Percentiles rank a stretch among this genome's conserved stretches.
phyloP scores from a whole-genome alignment of 768 basidiomycete genomes.

The Tylopilus plumbeoviolaceoides region DNA sequence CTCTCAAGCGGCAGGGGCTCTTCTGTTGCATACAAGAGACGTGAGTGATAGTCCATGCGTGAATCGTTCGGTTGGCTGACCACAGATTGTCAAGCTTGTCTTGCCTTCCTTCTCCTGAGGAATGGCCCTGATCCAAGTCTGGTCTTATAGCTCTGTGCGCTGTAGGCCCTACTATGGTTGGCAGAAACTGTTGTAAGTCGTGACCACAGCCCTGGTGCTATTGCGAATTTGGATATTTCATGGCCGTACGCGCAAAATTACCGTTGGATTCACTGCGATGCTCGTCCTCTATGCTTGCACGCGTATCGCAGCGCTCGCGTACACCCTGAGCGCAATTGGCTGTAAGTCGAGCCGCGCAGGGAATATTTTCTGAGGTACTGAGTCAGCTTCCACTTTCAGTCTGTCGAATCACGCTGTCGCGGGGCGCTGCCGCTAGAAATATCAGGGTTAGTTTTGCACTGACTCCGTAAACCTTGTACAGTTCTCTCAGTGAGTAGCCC shows the following conservation, averaged over 20 bases:
- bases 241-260: not conserved
- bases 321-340: not conserved
- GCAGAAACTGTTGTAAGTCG: not conserved
- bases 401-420: not conserved
- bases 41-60: not conserved
- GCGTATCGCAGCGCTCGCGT: not conserved
- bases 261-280: not conserved
- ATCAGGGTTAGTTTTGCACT: not conserved
- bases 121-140: not conserved
- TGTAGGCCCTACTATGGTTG: not conserved
- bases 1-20: not conserved
- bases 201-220: not conserved
- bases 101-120: not conserved
- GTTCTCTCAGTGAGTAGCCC: slow-evolving; percentile 3
- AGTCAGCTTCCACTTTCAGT: not conserved
- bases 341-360: not conserved
- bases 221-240: slow-evolving; percentile 1
- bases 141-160: not conserved
- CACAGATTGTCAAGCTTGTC: not conserved
- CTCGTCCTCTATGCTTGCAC: not conserved
- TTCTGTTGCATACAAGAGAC: not conserved
- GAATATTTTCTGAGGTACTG: not conserved
- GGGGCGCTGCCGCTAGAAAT: too few species aligned
- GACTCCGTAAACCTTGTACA: not conserved
- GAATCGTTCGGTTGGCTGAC: not conserved